Evolutionary conservation across 192 early-diverging fungal species (phyloP).

Genomic region (Coemansia sp.): DNA sequence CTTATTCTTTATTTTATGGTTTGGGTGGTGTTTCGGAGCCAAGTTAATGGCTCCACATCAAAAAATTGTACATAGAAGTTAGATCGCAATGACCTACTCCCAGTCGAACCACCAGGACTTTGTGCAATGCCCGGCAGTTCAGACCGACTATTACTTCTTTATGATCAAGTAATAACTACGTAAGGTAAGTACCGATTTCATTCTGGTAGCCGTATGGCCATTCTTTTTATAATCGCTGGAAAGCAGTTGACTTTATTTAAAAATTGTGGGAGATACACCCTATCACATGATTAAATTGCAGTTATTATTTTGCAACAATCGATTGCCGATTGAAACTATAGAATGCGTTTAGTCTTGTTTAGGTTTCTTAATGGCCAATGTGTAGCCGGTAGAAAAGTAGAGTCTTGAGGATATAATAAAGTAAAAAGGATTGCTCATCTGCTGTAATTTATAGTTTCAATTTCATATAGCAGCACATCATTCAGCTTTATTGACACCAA

Average conservation of each 20-base stretch:
- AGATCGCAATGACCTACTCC: conserved; percentile 36
- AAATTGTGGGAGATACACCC: not conserved
- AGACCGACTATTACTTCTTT: conserved; percentile 22
- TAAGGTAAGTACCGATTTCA: conserved; percentile 37
- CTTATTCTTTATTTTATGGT: not conserved
- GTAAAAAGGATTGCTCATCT: no score
- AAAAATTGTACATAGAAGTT: conserved; percentile 44
- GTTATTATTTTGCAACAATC: not conserved
- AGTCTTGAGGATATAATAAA: no score
- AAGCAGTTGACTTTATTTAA: no score
- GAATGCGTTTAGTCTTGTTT: not conserved
- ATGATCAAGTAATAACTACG: conserved; percentile 27
- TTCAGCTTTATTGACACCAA: no score
- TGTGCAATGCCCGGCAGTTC: conserved; percentile 44
- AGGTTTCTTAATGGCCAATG: not conserved
- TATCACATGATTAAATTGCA: conserved; percentile 3
- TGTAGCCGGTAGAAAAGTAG: no score
- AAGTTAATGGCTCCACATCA: conserved; percentile 40
- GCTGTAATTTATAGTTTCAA: no score
- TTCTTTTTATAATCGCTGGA: conserved; percentile 13
- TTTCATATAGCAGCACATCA: no score
- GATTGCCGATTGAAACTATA: not conserved
- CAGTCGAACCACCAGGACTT: conserved; percentile 35
- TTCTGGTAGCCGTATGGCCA: conserved; percentile 6
- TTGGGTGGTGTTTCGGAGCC: conserved; percentile 25